Evolutionary conservation across 129 eudicot genomes (phyloP).

Genomic region (Glebionis coronaria): DNA sequence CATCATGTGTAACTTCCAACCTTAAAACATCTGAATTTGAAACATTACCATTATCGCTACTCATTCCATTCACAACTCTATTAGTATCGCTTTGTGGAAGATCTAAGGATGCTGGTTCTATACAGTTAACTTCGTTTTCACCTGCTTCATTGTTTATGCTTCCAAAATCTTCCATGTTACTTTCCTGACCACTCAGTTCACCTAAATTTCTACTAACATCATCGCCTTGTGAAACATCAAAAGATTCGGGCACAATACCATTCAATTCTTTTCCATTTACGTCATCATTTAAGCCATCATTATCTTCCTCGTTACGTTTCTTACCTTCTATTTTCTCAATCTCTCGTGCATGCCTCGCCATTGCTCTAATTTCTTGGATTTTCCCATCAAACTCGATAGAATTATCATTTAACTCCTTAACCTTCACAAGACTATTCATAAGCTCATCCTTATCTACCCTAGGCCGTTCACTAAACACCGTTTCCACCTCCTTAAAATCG

Average conservation of each 20-base stretch:
- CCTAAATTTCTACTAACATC: neutral
- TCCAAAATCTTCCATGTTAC: too few species aligned
- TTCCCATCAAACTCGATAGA: constrained; percentile 32
- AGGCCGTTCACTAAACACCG: constrained; percentile 44
- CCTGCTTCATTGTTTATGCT: too few species aligned
- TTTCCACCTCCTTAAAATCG: constrained; percentile 27
- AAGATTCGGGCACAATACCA: constrained; percentile 5
- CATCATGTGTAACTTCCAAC: constrained; percentile 12
- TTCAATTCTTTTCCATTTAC: constrained; percentile 21
- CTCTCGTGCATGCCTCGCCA: constrained; percentile 86
- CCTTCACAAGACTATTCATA: constrained; percentile 51
- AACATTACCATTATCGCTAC: constrained; percentile 9
- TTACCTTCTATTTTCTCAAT: constrained; percentile 39
- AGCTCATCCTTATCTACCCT: constrained; percentile 57
- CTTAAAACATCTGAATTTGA: constrained; percentile 3
- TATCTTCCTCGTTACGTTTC: constrained; percentile 32
- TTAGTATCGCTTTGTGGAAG: constrained; percentile 8
- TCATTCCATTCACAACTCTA: constrained; percentile 1
- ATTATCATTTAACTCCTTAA: constrained; percentile 32
- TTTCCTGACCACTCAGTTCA: neutral
- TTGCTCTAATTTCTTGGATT: constrained; percentile 62
- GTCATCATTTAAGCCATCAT: constrained; percentile 12
- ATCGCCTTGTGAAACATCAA: constrained; percentile 10
- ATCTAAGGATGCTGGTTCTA: too few species aligned
- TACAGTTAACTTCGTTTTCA: too few species aligned